Conservation (phyloP, 495 filamentous ascomycete genomes). For the Aspergillus saccharolyticus region DNA sequence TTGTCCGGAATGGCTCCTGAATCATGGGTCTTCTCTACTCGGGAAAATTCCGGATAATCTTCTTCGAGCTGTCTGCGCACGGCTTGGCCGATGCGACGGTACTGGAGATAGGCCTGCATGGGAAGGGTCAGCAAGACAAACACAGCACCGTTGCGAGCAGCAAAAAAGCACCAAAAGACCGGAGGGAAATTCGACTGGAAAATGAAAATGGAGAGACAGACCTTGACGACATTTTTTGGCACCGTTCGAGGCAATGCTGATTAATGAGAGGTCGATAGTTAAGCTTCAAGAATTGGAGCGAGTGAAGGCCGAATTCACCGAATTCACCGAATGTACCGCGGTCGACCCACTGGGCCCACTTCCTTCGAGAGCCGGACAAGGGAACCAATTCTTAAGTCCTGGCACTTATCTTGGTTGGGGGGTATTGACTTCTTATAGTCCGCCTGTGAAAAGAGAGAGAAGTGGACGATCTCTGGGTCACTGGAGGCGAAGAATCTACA, state of each 20-base stretch:
- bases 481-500: too few species aligned
- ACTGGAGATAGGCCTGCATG: conserved; percentile 9
- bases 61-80: conserved; percentile 4
- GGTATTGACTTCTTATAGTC: too few species aligned
- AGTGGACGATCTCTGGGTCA: too few species aligned
- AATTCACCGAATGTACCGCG: too few species aligned
- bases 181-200: background rate
- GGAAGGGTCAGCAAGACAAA: background rate
- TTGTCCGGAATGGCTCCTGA: background rate
- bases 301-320: background rate
- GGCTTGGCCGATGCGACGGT: conserved; percentile 8
- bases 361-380: background rate
- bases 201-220: background rate
- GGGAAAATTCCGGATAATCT: conserved; percentile 1
- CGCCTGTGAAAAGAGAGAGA: background rate
- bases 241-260: background rate
- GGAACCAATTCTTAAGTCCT: background rate
- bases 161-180: background rate
- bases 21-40: background rate
- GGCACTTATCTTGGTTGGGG: background rate
- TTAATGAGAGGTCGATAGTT: background rate
- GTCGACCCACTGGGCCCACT: background rate
- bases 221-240: background rate
- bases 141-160: conserved; percentile 13
- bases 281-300: background rate